These are phyloP conservation scores for Mortierella sp. DNA, from an alignment of 371 early-diverging fungal species.

Conservation along the genomic window DNA sequence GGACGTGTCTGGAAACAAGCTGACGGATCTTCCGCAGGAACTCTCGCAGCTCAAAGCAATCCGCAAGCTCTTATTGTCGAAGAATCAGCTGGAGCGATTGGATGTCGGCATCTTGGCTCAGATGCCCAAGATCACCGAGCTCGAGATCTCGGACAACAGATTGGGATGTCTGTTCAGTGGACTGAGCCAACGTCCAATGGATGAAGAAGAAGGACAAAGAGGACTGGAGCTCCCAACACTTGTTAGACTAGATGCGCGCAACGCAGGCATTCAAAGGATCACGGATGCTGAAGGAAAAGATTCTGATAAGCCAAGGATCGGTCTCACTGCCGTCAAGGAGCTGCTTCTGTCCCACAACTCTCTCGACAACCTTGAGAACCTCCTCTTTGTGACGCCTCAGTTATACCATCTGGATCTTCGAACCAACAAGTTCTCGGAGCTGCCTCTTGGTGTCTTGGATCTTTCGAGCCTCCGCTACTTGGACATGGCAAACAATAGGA, in stretches of 20 bases:
- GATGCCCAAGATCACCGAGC: constrained; percentile 61
- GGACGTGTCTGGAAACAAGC: constrained; percentile 72
- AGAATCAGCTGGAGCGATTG: constrained; percentile 64
- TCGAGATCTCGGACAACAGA: constrained; percentile 63
- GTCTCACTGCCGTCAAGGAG: constrained; percentile 67
- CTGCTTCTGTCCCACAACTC: constrained; percentile 65
- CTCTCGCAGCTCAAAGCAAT: constrained; percentile 59
- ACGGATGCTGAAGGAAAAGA: constrained; percentile 34
- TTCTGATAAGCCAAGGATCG: constrained; percentile 32
- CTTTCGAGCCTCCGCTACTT: constrained; percentile 65
- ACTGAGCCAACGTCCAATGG: constrained; percentile 3
- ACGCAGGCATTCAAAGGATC: constrained; percentile 57
- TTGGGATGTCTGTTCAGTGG: constrained; percentile 44
- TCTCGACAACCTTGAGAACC: constrained; percentile 49
- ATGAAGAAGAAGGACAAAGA: constrained; percentile 2
- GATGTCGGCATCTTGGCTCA: constrained; percentile 54
- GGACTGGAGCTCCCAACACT: constrained; percentile 56
- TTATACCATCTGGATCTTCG: constrained; percentile 75
- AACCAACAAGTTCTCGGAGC: constrained; percentile 65
- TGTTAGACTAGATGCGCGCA: constrained; percentile 67
- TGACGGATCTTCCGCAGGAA: constrained; percentile 63
- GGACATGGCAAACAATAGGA: constrained; percentile 72
- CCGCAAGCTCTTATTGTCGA: constrained; percentile 66
- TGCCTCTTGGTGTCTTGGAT: constrained; percentile 65
- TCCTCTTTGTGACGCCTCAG: constrained; percentile 49